Conservation (phyloP, 495 filamentous ascomycete species). For the Trichoderma asperelloides region DNA sequence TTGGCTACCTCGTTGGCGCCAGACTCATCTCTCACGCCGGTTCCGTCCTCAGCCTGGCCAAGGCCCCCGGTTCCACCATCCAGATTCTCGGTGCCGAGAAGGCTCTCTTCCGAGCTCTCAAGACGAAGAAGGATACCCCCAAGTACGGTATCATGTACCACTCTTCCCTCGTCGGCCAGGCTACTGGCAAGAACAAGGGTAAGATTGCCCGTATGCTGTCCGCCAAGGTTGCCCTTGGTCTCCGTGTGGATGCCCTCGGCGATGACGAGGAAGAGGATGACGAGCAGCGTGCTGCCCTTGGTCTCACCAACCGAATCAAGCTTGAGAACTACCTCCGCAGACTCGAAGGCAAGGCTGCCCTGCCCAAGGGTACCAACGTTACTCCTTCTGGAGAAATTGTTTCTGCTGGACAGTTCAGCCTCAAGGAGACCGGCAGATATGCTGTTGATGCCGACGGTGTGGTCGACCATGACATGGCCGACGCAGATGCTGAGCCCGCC, state of each 20-base stretch:
- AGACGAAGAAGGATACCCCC: constrained; percentile 98
- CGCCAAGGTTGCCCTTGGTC: constrained; percentile 82
- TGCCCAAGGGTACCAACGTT: constrained; percentile 64
- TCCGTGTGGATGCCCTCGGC: constrained; percentile 84
- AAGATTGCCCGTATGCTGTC: constrained; percentile 97
- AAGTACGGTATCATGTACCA: constrained; percentile 99
- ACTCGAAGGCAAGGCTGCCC: constrained; percentile 85
- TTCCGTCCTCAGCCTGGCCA: constrained; percentile 90
- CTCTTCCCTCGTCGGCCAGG: constrained; percentile 91
- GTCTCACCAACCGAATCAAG: constrained; percentile 62
- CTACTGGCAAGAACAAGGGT: constrained; percentile 95
- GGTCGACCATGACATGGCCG: constrained; percentile 56
- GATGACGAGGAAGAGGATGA: constrained; percentile 72
- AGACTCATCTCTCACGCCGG: constrained; percentile 93
- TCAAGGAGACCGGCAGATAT: constrained; percentile 94
- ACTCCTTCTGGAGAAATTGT: constrained; percentile 58
- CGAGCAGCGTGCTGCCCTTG: constrained; percentile 72
- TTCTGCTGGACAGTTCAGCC: constrained; percentile 68
- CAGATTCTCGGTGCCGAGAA: constrained; percentile 99
- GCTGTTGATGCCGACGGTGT: constrained; percentile 90
- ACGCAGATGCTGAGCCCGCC: constrained; percentile 78
- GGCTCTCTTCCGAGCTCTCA: constrained; percentile 93
- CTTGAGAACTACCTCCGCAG: constrained; percentile 77
- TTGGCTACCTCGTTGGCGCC: constrained; percentile 91
- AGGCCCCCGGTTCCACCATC: constrained; percentile 90